A percentile compares a stretch with the other conserved stretches of the same genome.
These are phyloP conservation scores for Flaveria floridana DNA, from an alignment of 140 eudicot genomes.

Conservation along the genomic window DNA sequence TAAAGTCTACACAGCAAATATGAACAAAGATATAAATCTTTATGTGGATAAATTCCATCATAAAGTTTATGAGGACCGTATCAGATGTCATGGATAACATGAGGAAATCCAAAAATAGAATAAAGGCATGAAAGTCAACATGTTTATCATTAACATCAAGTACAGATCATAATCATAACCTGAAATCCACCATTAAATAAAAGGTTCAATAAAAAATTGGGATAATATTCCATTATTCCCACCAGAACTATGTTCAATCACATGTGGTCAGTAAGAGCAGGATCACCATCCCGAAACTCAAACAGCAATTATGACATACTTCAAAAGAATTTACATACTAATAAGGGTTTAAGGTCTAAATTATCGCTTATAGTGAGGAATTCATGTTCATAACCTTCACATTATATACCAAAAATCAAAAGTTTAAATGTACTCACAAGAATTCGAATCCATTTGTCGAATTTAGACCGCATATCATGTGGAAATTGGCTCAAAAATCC, in stretches of 20 bases:
- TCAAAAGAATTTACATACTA: neutral
- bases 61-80: neutral
- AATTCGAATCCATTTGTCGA: constrained; percentile 25
- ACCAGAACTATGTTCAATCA: neutral
- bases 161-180: constrained; percentile 4
- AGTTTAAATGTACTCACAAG: constrained; percentile 22
- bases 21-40: neutral
- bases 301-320: neutral
- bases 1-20: neutral
- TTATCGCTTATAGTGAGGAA: too few relatives aligned
- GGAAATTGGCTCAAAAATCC: constrained; percentile 15
- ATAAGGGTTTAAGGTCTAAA: neutral
- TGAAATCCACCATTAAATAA: neutral
- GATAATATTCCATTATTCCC: neutral
- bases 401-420: neutral
- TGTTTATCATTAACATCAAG: constrained; percentile 7
- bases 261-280: too few relatives aligned
- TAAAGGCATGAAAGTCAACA: constrained; percentile 8
- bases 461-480: neutral
- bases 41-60: neutral
- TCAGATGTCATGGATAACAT: constrained; percentile 6
- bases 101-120: neutral
- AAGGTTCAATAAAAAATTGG: neutral
- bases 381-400: neutral
- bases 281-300: neutral